Percentiles rank a stretch among this genome's conserved stretches.
Evolutionary conservation across 2,329 filamentous ascomycete species (phyloP).

Genomic region (Endoconidiophora laricicola): DNA sequence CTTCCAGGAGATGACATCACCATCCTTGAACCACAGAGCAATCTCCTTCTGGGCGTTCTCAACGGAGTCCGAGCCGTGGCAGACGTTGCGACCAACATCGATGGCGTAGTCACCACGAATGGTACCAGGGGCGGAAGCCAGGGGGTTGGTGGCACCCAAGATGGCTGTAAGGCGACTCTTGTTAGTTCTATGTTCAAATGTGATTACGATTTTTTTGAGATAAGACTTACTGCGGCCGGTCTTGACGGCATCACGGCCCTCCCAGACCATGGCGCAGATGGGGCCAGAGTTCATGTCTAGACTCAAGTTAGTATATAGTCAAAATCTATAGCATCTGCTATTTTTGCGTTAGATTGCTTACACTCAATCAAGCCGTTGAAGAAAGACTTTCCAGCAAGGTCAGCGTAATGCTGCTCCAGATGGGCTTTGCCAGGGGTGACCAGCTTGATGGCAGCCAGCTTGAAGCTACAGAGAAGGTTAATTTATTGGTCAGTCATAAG

Average conservation of each 20-base stretch:
- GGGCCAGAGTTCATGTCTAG: conserved; percentile 92
- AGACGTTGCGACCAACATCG: conserved; percentile 82
- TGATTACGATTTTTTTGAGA: not conserved
- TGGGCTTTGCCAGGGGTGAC: conserved; percentile 76
- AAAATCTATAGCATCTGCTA: conserved; percentile 12
- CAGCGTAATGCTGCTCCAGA: conserved; percentile 94
- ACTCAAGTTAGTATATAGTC: conserved; percentile 14
- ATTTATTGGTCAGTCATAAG: not conserved
- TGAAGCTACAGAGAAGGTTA: conserved; percentile 48
- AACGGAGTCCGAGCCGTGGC: conserved; percentile 97
- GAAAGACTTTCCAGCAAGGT: conserved; percentile 89
- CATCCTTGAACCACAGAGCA: conserved; percentile 88
- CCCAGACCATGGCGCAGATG: conserved; percentile 99
- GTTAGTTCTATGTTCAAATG: conserved; percentile 13
- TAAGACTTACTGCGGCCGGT: conserved; percentile 61
- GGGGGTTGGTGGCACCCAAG: conserved; percentile 97
- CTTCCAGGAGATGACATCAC: conserved; percentile 77
- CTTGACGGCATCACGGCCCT: conserved; percentile 97
- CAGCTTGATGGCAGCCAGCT: conserved; percentile 97
- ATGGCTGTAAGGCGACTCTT: conserved; percentile 36
- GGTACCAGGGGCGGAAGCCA: conserved; percentile 85
- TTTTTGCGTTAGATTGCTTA: conserved; percentile 29
- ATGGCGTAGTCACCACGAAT: conserved; percentile 91
- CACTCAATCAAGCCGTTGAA: conserved; percentile 87
- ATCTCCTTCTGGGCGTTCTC: conserved; percentile 99